phyloP scores from a whole-genome alignment of 768 basidiomycete species.

The Clathrus columnatus region DNA sequence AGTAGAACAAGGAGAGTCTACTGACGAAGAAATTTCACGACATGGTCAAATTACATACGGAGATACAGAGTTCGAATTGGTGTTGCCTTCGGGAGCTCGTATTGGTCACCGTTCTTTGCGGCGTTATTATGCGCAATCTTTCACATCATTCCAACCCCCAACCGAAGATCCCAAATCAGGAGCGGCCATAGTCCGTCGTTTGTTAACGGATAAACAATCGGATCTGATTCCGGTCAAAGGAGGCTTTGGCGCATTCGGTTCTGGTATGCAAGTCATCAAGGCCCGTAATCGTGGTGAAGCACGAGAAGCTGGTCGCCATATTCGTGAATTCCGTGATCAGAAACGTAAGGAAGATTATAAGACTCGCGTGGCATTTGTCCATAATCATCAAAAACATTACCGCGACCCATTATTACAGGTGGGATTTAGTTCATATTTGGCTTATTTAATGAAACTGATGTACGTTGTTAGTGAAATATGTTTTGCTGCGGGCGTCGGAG shows the following conservation, averaged over 20 bases:
- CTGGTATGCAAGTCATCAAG: constrained; percentile 73
- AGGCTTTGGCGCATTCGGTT: constrained; percentile 81
- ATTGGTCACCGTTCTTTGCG: constrained; percentile 87
- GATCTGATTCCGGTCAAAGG: constrained; percentile 79
- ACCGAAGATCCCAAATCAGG: constrained; percentile 65
- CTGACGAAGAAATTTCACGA: constrained; percentile 30
- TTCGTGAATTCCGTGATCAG: constrained; percentile 77
- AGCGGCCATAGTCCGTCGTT: constrained; percentile 63
- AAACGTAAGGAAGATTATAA: constrained; percentile 73
- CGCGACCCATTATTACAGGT: constrained; percentile 65
- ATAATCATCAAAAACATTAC: constrained; percentile 85
- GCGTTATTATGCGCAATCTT: constrained; percentile 80
- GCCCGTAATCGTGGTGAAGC: constrained; percentile 96
- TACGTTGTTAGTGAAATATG: not conserved
- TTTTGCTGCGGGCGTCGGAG: not conserved
- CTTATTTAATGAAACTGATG: not conserved
- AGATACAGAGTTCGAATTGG: constrained; percentile 77
- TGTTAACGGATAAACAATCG: constrained; percentile 75
- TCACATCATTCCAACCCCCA: constrained; percentile 33
- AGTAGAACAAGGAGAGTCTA: constrained; percentile 20
- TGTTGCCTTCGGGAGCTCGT: constrained; percentile 85
- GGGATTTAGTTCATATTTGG: not conserved
- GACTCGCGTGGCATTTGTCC: constrained; percentile 68
- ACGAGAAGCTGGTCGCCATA: constrained; percentile 79
- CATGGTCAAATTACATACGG: constrained; percentile 62